Evolutionary conservation across 768 basidiomycete species (phyloP).

Genomic region (Mycena latifolia): DNA sequence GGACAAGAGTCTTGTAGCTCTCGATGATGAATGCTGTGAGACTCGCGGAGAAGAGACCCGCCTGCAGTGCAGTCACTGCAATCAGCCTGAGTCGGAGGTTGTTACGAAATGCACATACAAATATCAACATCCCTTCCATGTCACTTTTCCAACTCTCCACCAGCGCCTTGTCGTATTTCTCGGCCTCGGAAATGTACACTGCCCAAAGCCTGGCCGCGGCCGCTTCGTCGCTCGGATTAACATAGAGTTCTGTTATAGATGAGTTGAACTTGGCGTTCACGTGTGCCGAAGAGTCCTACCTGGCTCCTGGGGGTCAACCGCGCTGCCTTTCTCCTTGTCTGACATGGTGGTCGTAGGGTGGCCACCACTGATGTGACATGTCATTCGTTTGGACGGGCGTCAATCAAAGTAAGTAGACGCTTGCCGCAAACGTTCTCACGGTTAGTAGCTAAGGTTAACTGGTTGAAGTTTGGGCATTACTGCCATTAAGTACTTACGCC

Average conservation of each 20-base stretch:
- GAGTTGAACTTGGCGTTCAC: no score
- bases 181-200: background rate
- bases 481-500: no score
- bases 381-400: no score
- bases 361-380: no score
- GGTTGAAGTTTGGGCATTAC: no score
- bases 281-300: no score
- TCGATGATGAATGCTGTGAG: slow-evolving; percentile 9
- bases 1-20: slow-evolving; percentile 8
- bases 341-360: background rate
- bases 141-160: background rate
- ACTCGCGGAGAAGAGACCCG: slow-evolving; percentile 9
- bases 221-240: background rate
- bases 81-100: background rate
- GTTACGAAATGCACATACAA: background rate
- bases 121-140: background rate
- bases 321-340: background rate
- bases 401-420: no score
- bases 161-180: background rate
- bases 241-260: background rate
- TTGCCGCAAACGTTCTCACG: no score
- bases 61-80: background rate
- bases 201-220: background rate
- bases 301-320: background rate
- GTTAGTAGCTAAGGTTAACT: no score